Percentiles rank a stretch among this genome's conserved stretches.
Conservation (phyloP, 768 basidiomycete species). For the Cubamyces sp. region DNA sequence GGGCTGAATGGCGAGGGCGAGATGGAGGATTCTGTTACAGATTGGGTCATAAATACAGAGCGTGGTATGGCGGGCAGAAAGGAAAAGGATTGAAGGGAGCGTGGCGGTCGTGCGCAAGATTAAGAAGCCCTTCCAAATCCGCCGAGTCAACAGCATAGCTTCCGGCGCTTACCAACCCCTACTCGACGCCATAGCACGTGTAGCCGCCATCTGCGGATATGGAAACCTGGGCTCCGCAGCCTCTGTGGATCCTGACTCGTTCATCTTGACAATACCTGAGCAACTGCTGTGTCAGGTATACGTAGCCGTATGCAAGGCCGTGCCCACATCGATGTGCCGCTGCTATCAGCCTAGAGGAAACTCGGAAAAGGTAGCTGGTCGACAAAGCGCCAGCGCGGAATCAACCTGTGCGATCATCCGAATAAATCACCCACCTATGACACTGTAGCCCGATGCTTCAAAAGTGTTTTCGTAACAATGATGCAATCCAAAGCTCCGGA, state of each 20-base stretch:
- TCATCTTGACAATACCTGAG: background rate
- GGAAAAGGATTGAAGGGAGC: slow-evolving; percentile 14
- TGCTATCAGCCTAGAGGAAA: background rate
- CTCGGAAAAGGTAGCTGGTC: background rate
- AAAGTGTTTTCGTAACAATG: background rate
- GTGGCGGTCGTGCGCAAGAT: slow-evolving; percentile 19
- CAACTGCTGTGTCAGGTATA: background rate
- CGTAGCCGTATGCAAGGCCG: background rate
- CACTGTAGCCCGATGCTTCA: background rate
- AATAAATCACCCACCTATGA: slow-evolving; percentile 1
- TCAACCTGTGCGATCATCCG: background rate
- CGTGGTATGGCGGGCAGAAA: slow-evolving; percentile 5
- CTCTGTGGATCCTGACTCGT: background rate
- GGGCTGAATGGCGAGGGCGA: slow-evolving; percentile 44
- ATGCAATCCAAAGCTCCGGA: too few relatives aligned
- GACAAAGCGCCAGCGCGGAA: background rate
- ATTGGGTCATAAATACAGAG: slow-evolving; percentile 34
- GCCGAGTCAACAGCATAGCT: slow-evolving; percentile 20
- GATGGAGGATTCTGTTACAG: slow-evolving; percentile 40
- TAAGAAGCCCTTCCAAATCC: slow-evolving; percentile 1
- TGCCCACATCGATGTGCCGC: background rate
- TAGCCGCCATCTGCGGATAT: background rate
- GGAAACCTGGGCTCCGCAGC: slow-evolving; percentile 8
- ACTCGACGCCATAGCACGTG: slow-evolving; percentile 18
- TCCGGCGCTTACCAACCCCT: slow-evolving; percentile 15